These are phyloP conservation scores for Lentinus brumalis DNA, from an alignment of 768 basidiomycete species.

Conservation along the genomic window DNA sequence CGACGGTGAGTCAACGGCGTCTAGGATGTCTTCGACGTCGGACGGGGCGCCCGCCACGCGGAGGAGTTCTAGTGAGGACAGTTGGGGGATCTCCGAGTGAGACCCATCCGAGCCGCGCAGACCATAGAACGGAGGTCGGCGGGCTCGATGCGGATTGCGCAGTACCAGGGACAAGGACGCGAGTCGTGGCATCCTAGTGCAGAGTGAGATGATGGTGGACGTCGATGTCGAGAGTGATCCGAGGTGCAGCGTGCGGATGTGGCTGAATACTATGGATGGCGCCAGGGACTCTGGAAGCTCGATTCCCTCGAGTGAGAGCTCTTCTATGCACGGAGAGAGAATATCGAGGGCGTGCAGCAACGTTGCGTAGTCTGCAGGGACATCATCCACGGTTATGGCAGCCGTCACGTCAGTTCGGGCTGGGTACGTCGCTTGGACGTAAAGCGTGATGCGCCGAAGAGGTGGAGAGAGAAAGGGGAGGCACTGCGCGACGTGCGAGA, in stretches of 20 bases:
- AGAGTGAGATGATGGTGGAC: conserved; percentile 4
- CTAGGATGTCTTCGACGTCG: conserved; percentile 6
- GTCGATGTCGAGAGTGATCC: conserved; percentile 3
- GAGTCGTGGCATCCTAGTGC: conserved; percentile 9
- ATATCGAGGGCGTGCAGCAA: background rate
- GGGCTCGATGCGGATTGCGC: background rate
- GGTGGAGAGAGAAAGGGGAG: conserved; percentile 11
- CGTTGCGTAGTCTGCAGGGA: background rate
- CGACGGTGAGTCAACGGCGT: background rate
- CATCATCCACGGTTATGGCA: background rate
- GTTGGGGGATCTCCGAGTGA: background rate
- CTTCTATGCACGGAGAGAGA: conserved; percentile 9
- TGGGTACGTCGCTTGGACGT: background rate
- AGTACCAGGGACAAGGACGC: conserved; percentile 6
- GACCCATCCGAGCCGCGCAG: background rate
- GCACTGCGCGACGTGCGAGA: background rate
- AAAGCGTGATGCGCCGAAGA: conserved; percentile 7
- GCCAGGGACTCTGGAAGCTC: conserved; percentile 1
- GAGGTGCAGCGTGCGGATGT: conserved; percentile 9
- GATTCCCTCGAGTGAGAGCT: conserved; percentile 9
- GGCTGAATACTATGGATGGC: conserved; percentile 1
- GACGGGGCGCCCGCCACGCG: conserved; percentile 6
- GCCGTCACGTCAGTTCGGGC: background rate
- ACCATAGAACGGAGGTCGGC: background rate
- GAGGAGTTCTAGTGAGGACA: conserved; percentile 1